These are phyloP conservation scores for Letharia lupina DNA, from an alignment of 495 filamentous ascomycete genomes.

Conservation along the genomic window DNA sequence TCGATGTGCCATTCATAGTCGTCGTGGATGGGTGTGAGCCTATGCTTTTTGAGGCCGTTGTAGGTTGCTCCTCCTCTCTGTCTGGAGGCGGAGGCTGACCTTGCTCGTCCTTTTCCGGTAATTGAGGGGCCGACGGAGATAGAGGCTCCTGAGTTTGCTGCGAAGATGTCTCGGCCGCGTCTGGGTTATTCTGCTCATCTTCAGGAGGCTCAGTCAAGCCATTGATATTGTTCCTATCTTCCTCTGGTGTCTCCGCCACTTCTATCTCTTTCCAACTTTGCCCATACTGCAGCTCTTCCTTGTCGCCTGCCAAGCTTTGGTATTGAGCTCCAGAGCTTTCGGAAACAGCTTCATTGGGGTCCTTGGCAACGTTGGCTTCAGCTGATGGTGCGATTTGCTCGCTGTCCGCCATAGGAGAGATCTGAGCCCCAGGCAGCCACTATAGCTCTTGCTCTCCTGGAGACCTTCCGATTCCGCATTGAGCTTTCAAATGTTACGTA, in stretches of 20 bases:
- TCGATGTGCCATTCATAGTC: slow-evolving; percentile 15
- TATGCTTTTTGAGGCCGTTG: slow-evolving; percentile 5
- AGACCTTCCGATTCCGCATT: slow-evolving; percentile 9
- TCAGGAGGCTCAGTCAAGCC: background rate
- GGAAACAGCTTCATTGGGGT: background rate
- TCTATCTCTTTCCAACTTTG: slow-evolving; percentile 26
- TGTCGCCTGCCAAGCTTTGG: slow-evolving; percentile 20
- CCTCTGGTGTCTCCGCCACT: slow-evolving; percentile 17
- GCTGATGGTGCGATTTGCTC: slow-evolving; percentile 11
- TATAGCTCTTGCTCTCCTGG: slow-evolving; percentile 12
- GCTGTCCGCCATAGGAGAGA: slow-evolving; percentile 20
- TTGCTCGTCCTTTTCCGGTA: background rate
- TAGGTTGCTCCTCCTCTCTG: slow-evolving; percentile 17
- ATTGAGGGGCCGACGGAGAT: slow-evolving; percentile 17
- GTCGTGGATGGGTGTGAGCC: slow-evolving; percentile 13
- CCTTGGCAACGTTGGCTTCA: background rate
- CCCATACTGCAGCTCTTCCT: slow-evolving; percentile 22
- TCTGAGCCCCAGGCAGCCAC: slow-evolving; percentile 17
- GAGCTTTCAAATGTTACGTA: background rate
- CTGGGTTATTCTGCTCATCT: slow-evolving; percentile 1
- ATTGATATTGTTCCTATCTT: slow-evolving; percentile 8
- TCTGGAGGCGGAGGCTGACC: slow-evolving; percentile 16
- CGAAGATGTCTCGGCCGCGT: background rate
- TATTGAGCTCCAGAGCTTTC: slow-evolving; percentile 15
- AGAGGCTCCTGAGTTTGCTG: slow-evolving; percentile 1